phyloP scores from a whole-genome alignment of 2,329 filamentous ascomycete genomes.

The Paraconiothyrium brasiliense region DNA sequence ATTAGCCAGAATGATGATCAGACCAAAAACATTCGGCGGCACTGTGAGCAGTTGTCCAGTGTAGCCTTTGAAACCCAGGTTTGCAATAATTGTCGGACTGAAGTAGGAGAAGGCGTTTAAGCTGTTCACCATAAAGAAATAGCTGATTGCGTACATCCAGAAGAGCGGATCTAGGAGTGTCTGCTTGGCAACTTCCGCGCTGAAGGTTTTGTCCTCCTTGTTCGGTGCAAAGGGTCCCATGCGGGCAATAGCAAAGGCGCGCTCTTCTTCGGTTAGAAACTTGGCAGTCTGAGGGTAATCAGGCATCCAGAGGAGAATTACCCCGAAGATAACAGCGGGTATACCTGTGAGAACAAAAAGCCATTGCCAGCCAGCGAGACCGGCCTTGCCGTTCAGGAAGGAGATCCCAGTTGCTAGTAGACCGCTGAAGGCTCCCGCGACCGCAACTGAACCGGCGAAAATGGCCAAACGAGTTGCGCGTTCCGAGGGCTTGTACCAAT shows the following conservation, averaged over 20 bases:
- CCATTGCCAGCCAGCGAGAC: conserved; percentile 43
- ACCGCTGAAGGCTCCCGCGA: conserved; percentile 79
- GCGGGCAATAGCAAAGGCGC: conserved; percentile 73
- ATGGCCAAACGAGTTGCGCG: conserved; percentile 78
- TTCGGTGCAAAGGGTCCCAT: conserved; percentile 60
- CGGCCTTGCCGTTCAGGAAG: conserved; percentile 68
- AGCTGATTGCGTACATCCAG: conserved; percentile 60
- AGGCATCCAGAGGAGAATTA: conserved; percentile 75
- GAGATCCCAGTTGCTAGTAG: conserved; percentile 75
- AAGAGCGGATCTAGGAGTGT: conserved; percentile 61
- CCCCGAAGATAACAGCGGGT: conserved; percentile 71
- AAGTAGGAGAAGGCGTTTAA: conserved; percentile 55
- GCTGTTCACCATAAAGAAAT: conserved; percentile 53
- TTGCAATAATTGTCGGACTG: conserved; percentile 71
- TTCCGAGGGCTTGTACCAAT: conserved; percentile 81
- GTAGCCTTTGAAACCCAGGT: conserved; percentile 64
- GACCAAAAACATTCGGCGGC: conserved; percentile 70
- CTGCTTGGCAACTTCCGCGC: conserved; percentile 56
- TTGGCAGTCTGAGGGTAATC: conserved; percentile 77
- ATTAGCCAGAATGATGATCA: conserved; percentile 54
- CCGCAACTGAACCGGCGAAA: conserved; percentile 81
- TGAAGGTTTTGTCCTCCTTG: conserved; percentile 54
- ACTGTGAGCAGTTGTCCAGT: conserved; percentile 72
- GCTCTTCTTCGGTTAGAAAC: conserved; percentile 75
- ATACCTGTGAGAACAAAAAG: conserved; percentile 70